Base-by-base conservation (phyloP, 2,329 filamentous ascomycete species). In the Aspergillus thermomutatus region DNA sequence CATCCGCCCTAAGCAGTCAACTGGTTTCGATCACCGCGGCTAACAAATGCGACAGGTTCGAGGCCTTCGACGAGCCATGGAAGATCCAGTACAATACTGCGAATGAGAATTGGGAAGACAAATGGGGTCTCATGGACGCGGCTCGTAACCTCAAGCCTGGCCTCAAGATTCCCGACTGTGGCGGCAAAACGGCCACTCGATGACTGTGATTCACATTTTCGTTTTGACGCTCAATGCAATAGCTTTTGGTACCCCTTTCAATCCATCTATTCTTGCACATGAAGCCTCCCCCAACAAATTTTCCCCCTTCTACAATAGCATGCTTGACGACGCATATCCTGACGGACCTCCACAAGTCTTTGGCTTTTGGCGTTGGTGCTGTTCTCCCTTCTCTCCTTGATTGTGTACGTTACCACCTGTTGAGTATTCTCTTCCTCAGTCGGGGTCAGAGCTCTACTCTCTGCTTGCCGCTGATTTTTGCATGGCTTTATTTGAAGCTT, bases 51-150 rank as follows among this genome's bases (percentile, higher is more conserved):
- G 7, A 11, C 58, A 85, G 84, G 85, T 97, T 97, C 72, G 90
- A 92, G 70, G 91, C 92, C 9, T 97, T 97, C 71, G 93, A 97
- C 71, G 93, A 97, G 80, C 92, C 92, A 2, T 97, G 93, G 93
- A 97, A 97, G 78, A 79, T 88, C 54, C 69, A 74, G 19, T 96
- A 87, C 77, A 88, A 97, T 72, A 79, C 79, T 4, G 75, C 75
- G 56, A 65, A 81, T 43, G 80, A 93, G 77, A 82, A 89, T 52
- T 97, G 92, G 92, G 93, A 97, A 78, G 91, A 96, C 71, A 89
- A 96, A 72, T 97, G 93, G 93, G 93, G 94, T 9, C 77, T 97
- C 14, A 87, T 97, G 85, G 91, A 95, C 66, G 83, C 91, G 3
- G 82, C 91, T 67, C 85, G 93, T 56, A 91, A 92, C 37, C 77